Evolutionary conservation across 257 asterid species (phyloP).

Genomic region (Salvia hispanica): DNA sequence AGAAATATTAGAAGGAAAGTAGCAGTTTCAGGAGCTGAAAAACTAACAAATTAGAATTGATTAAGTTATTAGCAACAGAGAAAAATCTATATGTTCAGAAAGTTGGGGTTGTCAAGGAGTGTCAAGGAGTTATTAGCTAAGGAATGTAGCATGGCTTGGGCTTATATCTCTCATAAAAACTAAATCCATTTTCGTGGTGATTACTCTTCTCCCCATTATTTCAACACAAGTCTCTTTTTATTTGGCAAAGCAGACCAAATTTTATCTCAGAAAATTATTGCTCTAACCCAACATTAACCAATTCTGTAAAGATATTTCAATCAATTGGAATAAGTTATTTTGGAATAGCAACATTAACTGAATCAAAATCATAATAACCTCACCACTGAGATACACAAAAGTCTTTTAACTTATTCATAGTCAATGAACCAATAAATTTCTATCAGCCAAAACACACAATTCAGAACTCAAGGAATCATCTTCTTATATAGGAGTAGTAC

Average conservation of each 20-base stretch:
- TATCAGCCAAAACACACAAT: not conserved
- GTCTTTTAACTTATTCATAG: not conserved
- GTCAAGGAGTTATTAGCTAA: not conserved
- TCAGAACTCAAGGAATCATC: not conserved
- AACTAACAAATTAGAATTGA: not conserved
- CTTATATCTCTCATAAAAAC: slow-evolving; percentile 5
- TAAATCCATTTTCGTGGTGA: not conserved
- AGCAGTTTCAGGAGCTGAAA: slow-evolving; percentile 4
- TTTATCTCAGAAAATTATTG: not conserved
- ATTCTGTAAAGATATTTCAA: slow-evolving; percentile 1
- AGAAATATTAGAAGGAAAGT: not conserved
- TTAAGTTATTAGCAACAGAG: not conserved
- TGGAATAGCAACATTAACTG: slow-evolving; percentile 15
- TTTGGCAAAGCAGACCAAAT: not conserved
- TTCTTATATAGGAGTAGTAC: not conserved
- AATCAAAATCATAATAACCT: not conserved
- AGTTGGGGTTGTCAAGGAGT: slow-evolving; percentile 9
- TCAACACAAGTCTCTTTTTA: not conserved
- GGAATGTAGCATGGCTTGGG: not conserved
- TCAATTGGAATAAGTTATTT: not conserved
- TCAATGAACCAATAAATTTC: slow-evolving; percentile 6
- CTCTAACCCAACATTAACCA: slow-evolving; percentile 20
- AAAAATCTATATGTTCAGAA: slow-evolving; percentile 7
- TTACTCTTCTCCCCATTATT: not conserved
- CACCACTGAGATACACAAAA: slow-evolving; percentile 17